A percentile compares a stretch with the other conserved stretches of the same genome.
Conservation (phyloP, 164 flowering plant genomes). For the Echeveria elegans region DNA sequence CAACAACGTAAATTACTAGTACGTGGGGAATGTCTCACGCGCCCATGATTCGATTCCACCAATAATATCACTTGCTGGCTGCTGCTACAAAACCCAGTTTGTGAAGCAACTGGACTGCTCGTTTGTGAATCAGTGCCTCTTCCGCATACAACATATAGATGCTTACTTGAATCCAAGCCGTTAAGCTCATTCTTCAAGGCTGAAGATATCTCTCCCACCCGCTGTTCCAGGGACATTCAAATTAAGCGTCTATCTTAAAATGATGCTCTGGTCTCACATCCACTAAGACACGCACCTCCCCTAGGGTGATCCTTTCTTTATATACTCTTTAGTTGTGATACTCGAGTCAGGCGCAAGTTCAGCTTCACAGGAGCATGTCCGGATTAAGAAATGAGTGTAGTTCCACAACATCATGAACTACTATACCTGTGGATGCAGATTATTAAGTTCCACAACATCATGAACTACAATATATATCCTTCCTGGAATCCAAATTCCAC, state of each 20-base stretch:
- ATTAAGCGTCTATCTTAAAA: constrained; percentile 62
- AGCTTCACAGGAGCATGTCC: constrained; percentile 68
- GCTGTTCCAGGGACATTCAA: too few species aligned
- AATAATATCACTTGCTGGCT: constrained; percentile 60
- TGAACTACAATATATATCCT: constrained; percentile 77
- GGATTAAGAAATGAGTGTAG: constrained; percentile 28
- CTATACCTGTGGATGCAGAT: constrained; percentile 96
- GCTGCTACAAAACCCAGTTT: constrained; percentile 60
- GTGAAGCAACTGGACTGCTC: constrained; percentile 70
- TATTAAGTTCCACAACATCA: constrained; percentile 93
- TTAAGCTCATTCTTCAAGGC: constrained; percentile 38
- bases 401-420: constrained; percentile 94
- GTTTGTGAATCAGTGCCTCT: constrained; percentile 97
- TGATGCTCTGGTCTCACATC: constrained; percentile 93
- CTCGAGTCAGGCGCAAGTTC: constrained; percentile 46
- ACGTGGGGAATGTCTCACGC: constrained; percentile 60
- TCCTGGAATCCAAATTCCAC: constrained; percentile 22
- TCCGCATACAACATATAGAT: constrained; percentile 69
- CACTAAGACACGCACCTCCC: constrained; percentile 66
- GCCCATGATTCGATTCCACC: constrained; percentile 94
- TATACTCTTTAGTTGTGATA: constrained; percentile 70
- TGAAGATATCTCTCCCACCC: constrained; percentile 35
- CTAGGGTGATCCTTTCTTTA: constrained; percentile 33
- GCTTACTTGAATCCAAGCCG: constrained; percentile 21
- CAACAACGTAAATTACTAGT: constrained; percentile 18